Evolutionary conservation across 805 yeast species (phyloP), one percentile per base, ranked within the genome.

Genomic region (Candida maris): DNA sequence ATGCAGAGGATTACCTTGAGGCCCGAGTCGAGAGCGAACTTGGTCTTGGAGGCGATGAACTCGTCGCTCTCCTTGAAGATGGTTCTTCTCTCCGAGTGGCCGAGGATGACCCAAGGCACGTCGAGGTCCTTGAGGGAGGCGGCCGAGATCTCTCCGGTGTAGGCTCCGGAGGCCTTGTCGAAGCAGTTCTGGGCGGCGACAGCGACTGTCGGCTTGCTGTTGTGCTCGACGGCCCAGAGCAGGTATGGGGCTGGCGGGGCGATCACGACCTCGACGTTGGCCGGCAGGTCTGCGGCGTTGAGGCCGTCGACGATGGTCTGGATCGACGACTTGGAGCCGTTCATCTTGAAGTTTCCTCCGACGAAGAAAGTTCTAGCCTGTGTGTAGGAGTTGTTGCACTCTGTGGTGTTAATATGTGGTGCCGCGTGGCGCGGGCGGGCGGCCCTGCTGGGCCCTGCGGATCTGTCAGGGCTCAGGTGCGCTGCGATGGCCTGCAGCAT

Each of bases 321-420:
- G 67, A 93, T 85, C 55, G 93, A 83, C 56, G 75, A 77, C 70
- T 81, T 81, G 62, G 95, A 71, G 64, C 98, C 98, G 78, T 93
- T 93, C 86, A 93, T 82, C 71, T 93, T 93, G 79, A 93, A 91
- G 88, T 93, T 93, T 61, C 98, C 98, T 57, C 98, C 98, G 62
- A 93, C 96, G 68, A 93, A 89, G 73, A 91, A 93, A 42, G 57
- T 57, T 55, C 64, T 56, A 40, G 62, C 48, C 57, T 51, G 45
- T 38, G 37, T 31, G 17, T 23, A 13, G 15, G 26, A 18, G 21
- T 26, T 20, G 31, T 9, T 7, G 27, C 39, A 26, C 15, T 39
- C 30, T 23, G 27, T 31, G 14, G 27, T 38, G 51, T 41, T 46
- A 44, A 39, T 46, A 36, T 39, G 32, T 27, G 35, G 21, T 21